Conservation (phyloP, 768 basidiomycete genomes). For the Termitomyces titanicus region DNA sequence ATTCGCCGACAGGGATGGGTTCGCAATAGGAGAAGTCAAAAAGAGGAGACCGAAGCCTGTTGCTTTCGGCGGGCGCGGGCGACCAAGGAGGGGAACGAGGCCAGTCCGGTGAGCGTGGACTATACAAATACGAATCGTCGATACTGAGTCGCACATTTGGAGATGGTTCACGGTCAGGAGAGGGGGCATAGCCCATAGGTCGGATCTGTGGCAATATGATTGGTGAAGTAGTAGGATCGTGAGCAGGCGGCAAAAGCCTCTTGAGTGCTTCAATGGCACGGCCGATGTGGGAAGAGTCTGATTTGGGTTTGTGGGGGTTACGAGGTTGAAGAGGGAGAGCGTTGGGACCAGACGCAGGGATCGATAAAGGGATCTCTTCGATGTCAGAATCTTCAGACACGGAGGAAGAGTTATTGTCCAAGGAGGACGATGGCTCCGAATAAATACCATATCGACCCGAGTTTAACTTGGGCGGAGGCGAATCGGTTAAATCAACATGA, state of each 20-base stretch:
- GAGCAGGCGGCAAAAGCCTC: conserved; percentile 27
- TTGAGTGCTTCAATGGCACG: conserved; percentile 29
- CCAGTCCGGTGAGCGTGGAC: conserved; percentile 9
- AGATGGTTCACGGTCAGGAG: background rate
- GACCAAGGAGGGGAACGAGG: conserved; percentile 4
- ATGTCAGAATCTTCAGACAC: conserved; percentile 46
- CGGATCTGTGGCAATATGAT: background rate
- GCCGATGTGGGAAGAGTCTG: conserved; percentile 13
- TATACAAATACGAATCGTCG: background rate
- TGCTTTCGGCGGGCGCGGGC: background rate
- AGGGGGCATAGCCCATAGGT: background rate
- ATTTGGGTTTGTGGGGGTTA: conserved; percentile 4
- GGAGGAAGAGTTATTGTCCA: conserved; percentile 32
- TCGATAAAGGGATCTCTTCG: conserved; percentile 35
- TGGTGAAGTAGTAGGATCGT: conserved; percentile 7
- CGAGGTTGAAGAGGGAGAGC: conserved; percentile 20
- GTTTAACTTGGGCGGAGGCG: conserved; percentile 19
- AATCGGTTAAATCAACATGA: conserved; percentile 7
- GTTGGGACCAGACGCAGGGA: conserved; percentile 26
- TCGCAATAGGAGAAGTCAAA: background rate
- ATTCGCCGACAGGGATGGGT: background rate
- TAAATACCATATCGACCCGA: conserved; percentile 67
- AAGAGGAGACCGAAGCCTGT: background rate
- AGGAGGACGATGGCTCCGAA: conserved; percentile 39
- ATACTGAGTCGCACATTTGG: background rate